Base-by-base conservation (phyloP, 23 red algal species). In the Gracilaria domingensis region DNA sequence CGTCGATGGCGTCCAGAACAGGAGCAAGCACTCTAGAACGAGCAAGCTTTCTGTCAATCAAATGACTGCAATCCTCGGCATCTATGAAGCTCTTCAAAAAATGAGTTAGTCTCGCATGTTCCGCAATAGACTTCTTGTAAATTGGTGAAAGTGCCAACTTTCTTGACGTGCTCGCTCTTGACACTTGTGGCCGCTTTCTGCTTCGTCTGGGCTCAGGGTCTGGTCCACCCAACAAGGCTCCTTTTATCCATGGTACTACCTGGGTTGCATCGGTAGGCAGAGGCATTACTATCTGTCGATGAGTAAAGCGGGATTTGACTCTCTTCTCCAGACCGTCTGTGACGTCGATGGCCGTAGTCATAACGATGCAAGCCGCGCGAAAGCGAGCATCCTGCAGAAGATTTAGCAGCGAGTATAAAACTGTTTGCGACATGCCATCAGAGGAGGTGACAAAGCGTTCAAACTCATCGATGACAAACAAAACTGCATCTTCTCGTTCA, bases 251-350 rank as follows among this genome's bases (percentile, higher is more conserved):
- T 45, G 40, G 72, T 16, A 77, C 8, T 0, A 77, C 21, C 2
- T 48, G 1, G 18, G 16, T 50, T 49, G 72, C 72, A 28, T 51
- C 45, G 8, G 21, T 45, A 35, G 81, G 69, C 32, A 85, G 32
- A 21, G 90, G 90, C 51, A 84, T 37, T 30, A 84, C 90, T 9
- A 93, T 75, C 11, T 85, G 57, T 8, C 80, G 74, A 54, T 69
- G 69, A 26, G 90, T 62, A 28, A 93, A 93, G 1, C 90, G 40
- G 24, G 65, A 77, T 36, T 80, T 85, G 21, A 93, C 90, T 50
- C 90, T 82, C 60, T 93, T 93, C 65, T 93, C 90, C 18, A 93
- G 69, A 42, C 44, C 50, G 73, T 85, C 80, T 20, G 80, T 85
- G 26, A 78, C 80, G 33, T 93, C 90, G 32, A 93, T 87, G 20